phyloP scores from a whole-genome alignment of 768 basidiomycete species.

The Boletellus ananas region DNA sequence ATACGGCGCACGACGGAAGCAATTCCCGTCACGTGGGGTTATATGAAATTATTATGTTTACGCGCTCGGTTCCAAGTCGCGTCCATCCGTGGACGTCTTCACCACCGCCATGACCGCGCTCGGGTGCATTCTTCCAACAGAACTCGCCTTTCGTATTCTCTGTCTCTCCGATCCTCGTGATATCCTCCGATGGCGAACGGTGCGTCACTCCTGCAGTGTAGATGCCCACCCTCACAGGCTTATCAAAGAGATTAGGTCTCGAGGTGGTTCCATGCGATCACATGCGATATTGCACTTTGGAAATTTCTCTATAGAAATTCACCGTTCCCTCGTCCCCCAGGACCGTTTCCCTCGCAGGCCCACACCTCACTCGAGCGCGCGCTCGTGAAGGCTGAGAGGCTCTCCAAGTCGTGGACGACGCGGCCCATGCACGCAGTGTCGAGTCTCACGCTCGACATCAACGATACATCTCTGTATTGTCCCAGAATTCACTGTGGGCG shows the following conservation, averaged over 20 bases:
- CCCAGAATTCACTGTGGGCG: neutral
- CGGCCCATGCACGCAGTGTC: neutral
- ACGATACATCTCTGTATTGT: rapidly evolving
- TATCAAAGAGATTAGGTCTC: neutral
- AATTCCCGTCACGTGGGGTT: no score
- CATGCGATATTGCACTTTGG: constrained; percentile 3
- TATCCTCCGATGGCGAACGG: neutral
- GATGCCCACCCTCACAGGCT: no score
- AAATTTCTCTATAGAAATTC: constrained; percentile 3
- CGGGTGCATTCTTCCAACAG: neutral
- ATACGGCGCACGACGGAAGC: no score
- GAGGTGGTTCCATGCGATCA: constrained; percentile 2
- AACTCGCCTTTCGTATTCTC: neutral
- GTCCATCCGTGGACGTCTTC: no score
- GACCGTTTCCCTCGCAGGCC: constrained; percentile 7
- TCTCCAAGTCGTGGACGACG: neutral
- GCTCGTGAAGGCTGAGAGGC: neutral
- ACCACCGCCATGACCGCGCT: no score
- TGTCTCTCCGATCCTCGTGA: neutral
- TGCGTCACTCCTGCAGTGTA: neutral
- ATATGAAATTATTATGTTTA: no score
- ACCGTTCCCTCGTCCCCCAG: constrained; percentile 3
- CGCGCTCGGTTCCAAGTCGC: no score
- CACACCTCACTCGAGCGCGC: constrained; percentile 3
- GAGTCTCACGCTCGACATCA: neutral